Conservation (phyloP, 2,329 filamentous ascomycete genomes). For the Lachnellula hyalina region DNA sequence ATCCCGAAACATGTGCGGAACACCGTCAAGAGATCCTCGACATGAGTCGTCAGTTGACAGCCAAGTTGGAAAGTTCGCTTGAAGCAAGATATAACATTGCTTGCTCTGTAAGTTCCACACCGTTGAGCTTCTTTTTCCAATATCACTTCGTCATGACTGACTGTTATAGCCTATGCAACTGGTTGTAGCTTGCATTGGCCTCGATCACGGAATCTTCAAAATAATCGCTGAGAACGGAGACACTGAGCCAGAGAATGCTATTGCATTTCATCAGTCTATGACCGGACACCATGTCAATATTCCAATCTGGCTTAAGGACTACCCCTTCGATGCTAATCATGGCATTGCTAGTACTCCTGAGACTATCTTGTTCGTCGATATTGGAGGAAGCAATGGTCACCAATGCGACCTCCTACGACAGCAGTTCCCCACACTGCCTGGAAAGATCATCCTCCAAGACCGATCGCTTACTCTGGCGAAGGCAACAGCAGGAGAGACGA, state of each 20-base stretch:
- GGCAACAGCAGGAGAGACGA: constrained; percentile 14
- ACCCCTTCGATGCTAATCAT: neutral
- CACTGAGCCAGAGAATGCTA: constrained; percentile 16
- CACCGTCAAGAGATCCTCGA: too few relatives aligned
- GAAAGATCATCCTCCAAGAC: constrained; percentile 22
- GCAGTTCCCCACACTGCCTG: constrained; percentile 1
- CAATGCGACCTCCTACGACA: constrained; percentile 1
- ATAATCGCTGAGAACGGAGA: too few relatives aligned
- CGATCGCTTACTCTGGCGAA: constrained; percentile 17
- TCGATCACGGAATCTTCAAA: too few relatives aligned
- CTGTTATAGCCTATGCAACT: too few relatives aligned
- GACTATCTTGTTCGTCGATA: neutral
- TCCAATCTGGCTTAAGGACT: constrained; percentile 12
- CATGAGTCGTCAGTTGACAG: too few relatives aligned
- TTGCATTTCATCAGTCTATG: constrained; percentile 29
- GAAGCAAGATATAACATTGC: too few relatives aligned
- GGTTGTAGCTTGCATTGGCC: too few relatives aligned
- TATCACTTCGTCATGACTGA: too few relatives aligned
- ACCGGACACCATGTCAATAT: constrained; percentile 21
- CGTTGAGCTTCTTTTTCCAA: too few relatives aligned
- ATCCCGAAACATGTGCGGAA: too few relatives aligned
- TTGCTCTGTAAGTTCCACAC: too few relatives aligned
- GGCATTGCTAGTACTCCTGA: neutral
- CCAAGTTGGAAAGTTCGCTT: too few relatives aligned
- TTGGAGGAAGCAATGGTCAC: constrained; percentile 6